phyloP scores from a whole-genome alignment of 305 asterid species.

The Plantago lanceolata region DNA sequence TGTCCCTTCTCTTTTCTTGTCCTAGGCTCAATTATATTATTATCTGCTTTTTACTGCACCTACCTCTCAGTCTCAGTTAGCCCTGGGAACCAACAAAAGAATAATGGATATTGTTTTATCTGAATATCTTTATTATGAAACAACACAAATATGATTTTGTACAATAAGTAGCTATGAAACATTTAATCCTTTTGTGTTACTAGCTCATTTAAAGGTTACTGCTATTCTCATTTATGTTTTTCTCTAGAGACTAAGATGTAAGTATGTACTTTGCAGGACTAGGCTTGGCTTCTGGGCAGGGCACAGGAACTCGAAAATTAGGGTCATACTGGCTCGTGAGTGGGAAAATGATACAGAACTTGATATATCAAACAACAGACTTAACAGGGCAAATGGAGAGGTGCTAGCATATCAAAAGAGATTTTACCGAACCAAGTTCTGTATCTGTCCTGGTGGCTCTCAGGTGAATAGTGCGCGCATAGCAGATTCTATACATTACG shows the following conservation, averaged over 20 bases:
- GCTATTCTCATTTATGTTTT: conserved; percentile 9
- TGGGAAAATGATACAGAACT: conserved; percentile 99
- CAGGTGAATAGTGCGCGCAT: conserved; percentile 94
- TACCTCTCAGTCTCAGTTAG: neutral
- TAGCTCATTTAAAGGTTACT: neutral
- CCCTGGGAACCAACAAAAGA: neutral
- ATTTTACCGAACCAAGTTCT: conserved; percentile 80
- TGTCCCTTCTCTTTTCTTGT: too few relatives aligned
- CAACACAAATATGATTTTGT: neutral
- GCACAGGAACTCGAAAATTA: conserved; percentile 82
- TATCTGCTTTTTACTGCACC: neutral
- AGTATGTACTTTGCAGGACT: conserved; percentile 55
- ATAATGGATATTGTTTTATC: neutral
- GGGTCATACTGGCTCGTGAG: conserved; percentile 80
- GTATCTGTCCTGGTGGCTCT: conserved; percentile 99
- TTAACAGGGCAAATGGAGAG: conserved; percentile 83
- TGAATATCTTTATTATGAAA: neutral
- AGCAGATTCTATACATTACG: conserved; percentile 88
- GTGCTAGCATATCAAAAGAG: conserved; percentile 82
- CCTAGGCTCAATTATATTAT: neutral
- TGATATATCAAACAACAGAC: conserved; percentile 72
- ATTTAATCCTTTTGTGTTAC: conserved; percentile 3
- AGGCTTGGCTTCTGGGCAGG: conserved; percentile 98
- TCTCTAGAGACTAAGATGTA: conserved; percentile 16
- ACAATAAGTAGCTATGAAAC: neutral